Percentiles rank a stretch among this genome's conserved stretches.
These are phyloP conservation scores for Vitis labrusca DNA, from an alignment of 164 flowering plant species.

Conservation along the genomic window DNA sequence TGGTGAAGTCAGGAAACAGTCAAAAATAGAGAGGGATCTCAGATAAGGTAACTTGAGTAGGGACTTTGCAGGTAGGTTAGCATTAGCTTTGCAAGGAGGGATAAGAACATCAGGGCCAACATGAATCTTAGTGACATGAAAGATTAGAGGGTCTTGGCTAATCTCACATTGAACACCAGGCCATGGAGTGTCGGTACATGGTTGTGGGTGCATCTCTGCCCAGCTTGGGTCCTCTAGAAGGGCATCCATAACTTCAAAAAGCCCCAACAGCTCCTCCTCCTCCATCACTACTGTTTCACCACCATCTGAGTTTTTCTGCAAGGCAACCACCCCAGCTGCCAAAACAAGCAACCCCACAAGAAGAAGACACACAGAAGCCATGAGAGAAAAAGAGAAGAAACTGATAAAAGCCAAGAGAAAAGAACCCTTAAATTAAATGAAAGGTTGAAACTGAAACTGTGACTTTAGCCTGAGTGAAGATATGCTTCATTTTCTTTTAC, in stretches of 20 bases:
- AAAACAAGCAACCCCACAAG: conserved; percentile 23
- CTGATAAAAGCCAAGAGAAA: too few relatives aligned
- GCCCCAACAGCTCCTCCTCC: conserved; percentile 40
- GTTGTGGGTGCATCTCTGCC: conserved; percentile 47
- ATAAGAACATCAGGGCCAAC: conserved; percentile 38
- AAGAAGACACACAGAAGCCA: conserved; percentile 18
- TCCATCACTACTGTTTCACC: conserved; percentile 29
- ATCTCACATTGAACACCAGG: conserved; percentile 58
- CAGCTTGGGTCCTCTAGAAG: conserved; percentile 46
- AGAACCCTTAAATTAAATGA: not conserved
- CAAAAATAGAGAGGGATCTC: conserved; percentile 46
- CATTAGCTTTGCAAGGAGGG: conserved; percentile 47
- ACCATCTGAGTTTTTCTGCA: conserved; percentile 3
- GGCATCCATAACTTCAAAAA: conserved; percentile 47
- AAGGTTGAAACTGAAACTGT: not conserved
- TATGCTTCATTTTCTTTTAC: not conserved
- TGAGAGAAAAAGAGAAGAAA: conserved; percentile 3
- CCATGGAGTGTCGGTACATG: conserved; percentile 68
- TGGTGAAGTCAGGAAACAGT: conserved; percentile 35
- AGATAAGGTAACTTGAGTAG: conserved; percentile 39
- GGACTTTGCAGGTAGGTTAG: conserved; percentile 32
- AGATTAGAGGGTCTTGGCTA: conserved; percentile 26
- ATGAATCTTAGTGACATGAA: conserved; percentile 55
- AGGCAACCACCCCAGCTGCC: conserved; percentile 13
- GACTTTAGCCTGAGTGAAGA: too few relatives aligned